Evolutionary conservation across 768 basidiomycete species (phyloP).

Genomic region (Lentinula aciculospora): DNA sequence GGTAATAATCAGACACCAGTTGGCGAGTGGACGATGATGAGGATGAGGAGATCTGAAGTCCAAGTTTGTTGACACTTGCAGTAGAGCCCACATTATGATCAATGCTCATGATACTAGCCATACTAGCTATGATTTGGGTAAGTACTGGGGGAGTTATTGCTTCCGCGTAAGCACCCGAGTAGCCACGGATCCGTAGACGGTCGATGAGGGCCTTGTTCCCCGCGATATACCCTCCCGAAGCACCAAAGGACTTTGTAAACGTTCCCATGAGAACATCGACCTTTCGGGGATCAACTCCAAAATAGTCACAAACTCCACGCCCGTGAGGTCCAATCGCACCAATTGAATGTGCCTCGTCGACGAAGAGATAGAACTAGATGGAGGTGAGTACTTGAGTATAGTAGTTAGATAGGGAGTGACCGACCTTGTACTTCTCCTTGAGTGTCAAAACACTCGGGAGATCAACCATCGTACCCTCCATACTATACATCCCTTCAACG

Average conservation of each 20-base stretch:
- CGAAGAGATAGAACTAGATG: conserved; percentile 84
- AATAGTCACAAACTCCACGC: conserved; percentile 94
- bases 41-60: conserved; percentile 14
- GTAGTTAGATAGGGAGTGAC: conserved; percentile 10
- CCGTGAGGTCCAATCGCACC: conserved; percentile 94
- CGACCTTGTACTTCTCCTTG: conserved; percentile 93
- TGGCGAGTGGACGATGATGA: conserved; percentile 12
- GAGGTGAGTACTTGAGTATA: neutral
- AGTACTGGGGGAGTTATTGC: conserved; percentile 87
- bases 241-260: conserved; percentile 93
- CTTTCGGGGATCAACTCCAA: conserved; percentile 69
- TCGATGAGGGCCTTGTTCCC: conserved; percentile 80
- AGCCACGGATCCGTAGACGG: conserved; percentile 72
- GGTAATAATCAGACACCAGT: conserved; percentile 26
- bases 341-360: conserved; percentile 97
- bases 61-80: neutral
- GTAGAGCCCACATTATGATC: conserved; percentile 13
- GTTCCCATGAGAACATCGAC: conserved; percentile 98
- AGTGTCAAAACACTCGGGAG: conserved; percentile 78
- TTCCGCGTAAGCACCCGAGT: conserved; percentile 85
- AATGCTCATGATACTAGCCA: conserved; percentile 96
- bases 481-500: conserved; percentile 94
- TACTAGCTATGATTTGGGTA: conserved; percentile 85
- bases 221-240: conserved; percentile 92
- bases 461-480: conserved; percentile 95